Base-by-base conservation (phyloP, 2,329 filamentous ascomycete genomes). In the Emmonsiellopsis sp. region DNA sequence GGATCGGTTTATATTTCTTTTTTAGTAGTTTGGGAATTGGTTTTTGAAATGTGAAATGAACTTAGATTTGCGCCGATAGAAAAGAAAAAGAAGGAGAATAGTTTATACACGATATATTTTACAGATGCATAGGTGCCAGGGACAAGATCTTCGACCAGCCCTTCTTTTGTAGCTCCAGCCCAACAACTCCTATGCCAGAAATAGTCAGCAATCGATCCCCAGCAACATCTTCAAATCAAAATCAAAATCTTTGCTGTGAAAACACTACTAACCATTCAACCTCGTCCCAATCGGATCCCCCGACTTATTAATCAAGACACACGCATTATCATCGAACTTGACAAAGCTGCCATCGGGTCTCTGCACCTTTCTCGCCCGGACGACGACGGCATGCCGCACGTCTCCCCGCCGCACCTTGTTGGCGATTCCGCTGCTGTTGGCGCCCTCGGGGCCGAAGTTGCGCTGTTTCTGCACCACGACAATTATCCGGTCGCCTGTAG, bases 61-160 rank as follows among this genome's bases (percentile, higher is more conserved):
- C 13, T 27, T 5, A 4, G 5, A 27, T 27, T 27, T 6, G 43
- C 43, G 31, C 27, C 11, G 34, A 44, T 5, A 9, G 42, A 13
- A 13, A 17, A 6, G 10, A 5, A 48, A n/a, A 27, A 48, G 21
- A 36, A 49, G n/a, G 40, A 46, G 52, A 42, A 53, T 45, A 52
- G 33, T 52, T 45, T 53, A 50, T 52, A 44, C 51, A 44, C 48
- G 14, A 49, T 52, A 53, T 68, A 67, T 63, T 57, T 71, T 80
- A 87, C 68, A 87, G 73, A 72, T 88, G 83, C 81, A 87, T 84
- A 46, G 93, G 92, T 52, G 93, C 93, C 79, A 98, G 82, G 62
- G 88, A 95, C 68, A 98, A 73, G 64, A 98, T 97, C 82, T 97
- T 98, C 64, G 90, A 95, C 93, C 93, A 98, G 75, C 95, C 86